Evolutionary conservation across 2,329 filamentous ascomycete species (phyloP).

Genomic region (Aspergillus thermomutatus): DNA sequence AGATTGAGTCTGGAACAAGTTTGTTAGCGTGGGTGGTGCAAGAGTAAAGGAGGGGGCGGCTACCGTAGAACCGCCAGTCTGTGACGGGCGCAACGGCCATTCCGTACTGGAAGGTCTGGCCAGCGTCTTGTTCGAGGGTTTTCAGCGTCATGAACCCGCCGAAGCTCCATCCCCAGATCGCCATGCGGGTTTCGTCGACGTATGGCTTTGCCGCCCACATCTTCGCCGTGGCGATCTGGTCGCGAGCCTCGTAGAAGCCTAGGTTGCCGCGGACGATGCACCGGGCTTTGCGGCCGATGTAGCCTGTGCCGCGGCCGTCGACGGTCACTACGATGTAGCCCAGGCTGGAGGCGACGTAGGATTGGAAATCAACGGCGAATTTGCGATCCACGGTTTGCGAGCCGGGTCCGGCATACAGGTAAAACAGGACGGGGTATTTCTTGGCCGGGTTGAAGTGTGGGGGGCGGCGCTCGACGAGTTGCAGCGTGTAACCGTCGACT

Average conservation of each 20-base stretch:
- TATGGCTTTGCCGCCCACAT: constrained; percentile 78
- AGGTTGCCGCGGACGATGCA: constrained; percentile 80
- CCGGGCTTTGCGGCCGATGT: constrained; percentile 77
- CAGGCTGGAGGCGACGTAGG: constrained; percentile 77
- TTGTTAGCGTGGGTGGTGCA: not conserved
- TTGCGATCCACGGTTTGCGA: constrained; percentile 80
- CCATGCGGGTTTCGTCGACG: constrained; percentile 75
- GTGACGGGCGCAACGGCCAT: constrained; percentile 99
- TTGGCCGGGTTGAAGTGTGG: constrained; percentile 81
- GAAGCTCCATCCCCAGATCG: constrained; percentile 98
- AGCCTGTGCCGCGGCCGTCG: constrained; percentile 90
- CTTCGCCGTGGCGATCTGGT: constrained; percentile 88
- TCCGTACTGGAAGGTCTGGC: constrained; percentile 87
- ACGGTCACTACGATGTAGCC: constrained; percentile 95
- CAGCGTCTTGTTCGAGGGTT: constrained; percentile 86
- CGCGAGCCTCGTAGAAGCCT: constrained; percentile 77
- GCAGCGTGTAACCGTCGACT: constrained; percentile 72
- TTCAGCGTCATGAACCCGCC: constrained; percentile 95
- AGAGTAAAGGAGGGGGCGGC: not conserved
- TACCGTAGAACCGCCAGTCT: constrained; percentile 88
- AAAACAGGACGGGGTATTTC: constrained; percentile 91
- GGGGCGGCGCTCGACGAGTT: constrained; percentile 79
- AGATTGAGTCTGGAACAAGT: constrained; percentile 30
- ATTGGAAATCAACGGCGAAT: constrained; percentile 84
- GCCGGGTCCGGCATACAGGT: constrained; percentile 90